phyloP scores from a whole-genome alignment of 2,329 filamentous ascomycete genomes.

The Leptographium flavum region DNA sequence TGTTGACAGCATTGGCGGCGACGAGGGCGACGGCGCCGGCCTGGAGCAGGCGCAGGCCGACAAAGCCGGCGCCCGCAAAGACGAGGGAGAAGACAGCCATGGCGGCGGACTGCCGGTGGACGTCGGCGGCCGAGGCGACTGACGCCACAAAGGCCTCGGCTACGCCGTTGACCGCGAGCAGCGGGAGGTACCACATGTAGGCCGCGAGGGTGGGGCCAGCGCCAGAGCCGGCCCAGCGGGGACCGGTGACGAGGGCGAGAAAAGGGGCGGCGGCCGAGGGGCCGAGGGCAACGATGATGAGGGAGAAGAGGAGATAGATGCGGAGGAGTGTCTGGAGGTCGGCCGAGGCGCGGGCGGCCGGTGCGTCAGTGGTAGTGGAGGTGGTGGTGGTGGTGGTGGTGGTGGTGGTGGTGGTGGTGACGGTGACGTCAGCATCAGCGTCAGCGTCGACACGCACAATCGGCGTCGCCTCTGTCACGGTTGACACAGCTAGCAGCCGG shows the following conservation, averaged over 20 bases:
- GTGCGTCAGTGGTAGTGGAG: not conserved
- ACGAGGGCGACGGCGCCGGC: slow-evolving; percentile 72
- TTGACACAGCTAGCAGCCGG: slow-evolving; percentile 43
- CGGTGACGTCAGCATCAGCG: no score
- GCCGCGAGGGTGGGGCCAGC: slow-evolving; percentile 46
- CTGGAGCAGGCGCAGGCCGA: slow-evolving; percentile 54
- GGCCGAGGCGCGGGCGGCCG: slow-evolving; percentile 24
- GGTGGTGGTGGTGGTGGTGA: slow-evolving; percentile 7
- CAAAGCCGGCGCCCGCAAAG: slow-evolving; percentile 61
- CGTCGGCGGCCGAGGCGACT: slow-evolving; percentile 60
- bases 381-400: no score
- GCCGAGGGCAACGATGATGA: slow-evolving; percentile 54
- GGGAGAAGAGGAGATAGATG: slow-evolving; percentile 60
- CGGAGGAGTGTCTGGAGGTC: slow-evolving; percentile 53
- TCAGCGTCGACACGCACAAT: no score
- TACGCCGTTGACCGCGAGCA: slow-evolving; percentile 83
- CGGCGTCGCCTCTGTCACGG: not conserved
- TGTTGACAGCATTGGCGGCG: slow-evolving; percentile 77
- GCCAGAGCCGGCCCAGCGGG: slow-evolving; percentile 58
- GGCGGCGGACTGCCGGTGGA: slow-evolving; percentile 65
- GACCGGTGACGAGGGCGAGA: slow-evolving; percentile 61
- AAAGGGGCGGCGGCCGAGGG: slow-evolving; percentile 62
- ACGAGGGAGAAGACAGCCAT: slow-evolving; percentile 70
- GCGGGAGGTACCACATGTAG: slow-evolving; percentile 88
- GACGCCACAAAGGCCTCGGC: slow-evolving; percentile 86